Conservation (phyloP, 345 rosid species). For the Euclidium syriacum region DNA sequence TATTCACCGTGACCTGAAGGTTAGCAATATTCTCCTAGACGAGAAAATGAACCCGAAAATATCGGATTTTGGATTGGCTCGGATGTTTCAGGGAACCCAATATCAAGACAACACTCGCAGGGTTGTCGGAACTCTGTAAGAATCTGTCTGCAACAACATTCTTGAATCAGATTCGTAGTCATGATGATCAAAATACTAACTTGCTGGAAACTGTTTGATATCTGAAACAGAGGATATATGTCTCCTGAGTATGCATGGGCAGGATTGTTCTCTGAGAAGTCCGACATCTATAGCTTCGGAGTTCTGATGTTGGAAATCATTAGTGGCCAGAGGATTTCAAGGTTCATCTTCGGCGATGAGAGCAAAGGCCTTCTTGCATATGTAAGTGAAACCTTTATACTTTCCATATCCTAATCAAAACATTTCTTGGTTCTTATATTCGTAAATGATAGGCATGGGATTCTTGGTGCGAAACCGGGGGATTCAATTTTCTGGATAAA, state of each 20-base stretch:
- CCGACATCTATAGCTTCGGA: constrained; percentile 44
- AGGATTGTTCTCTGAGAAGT: constrained; percentile 42
- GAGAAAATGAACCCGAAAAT: constrained; percentile 24
- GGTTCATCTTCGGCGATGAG: constrained; percentile 1
- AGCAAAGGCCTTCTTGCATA: constrained; percentile 15
- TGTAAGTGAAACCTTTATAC: constrained; percentile 12
- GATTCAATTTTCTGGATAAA: constrained; percentile 13
- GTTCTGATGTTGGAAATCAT: constrained; percentile 31
- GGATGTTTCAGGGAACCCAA: constrained; percentile 16
- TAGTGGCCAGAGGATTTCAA: constrained; percentile 15
- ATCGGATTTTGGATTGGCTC: constrained; percentile 29
- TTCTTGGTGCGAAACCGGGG: constrained; percentile 19
- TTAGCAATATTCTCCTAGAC: constrained; percentile 13
- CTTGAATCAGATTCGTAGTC: neutral
- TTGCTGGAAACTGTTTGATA: neutral
- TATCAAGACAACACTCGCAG: constrained; percentile 13
- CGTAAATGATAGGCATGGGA: constrained; percentile 30
- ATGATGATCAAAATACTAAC: too few relatives aligned
- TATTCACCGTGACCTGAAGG: constrained; percentile 19
- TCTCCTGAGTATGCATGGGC: constrained; percentile 45
- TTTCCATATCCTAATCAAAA: too few relatives aligned
- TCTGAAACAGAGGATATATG: constrained; percentile 31
- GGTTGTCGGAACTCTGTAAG: constrained; percentile 25
- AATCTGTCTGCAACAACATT: neutral
- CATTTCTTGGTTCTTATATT: neutral